Conservation (phyloP, 2,329 filamentous ascomycete genomes). For the Calonectria hongkongensis region DNA sequence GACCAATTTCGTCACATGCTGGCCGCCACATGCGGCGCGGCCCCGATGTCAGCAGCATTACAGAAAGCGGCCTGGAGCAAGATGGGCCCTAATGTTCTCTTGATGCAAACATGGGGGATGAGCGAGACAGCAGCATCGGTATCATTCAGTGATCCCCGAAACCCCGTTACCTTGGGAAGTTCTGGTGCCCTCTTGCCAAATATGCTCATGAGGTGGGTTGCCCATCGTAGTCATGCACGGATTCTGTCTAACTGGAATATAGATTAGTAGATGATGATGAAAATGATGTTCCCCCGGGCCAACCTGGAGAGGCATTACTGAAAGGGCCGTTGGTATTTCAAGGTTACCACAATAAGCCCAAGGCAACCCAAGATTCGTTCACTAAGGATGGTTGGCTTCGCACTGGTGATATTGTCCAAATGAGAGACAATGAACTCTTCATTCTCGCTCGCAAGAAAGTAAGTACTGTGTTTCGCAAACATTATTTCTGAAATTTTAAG, state of each 20-base stretch:
- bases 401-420: slow-evolving; percentile 85
- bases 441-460: slow-evolving; percentile 87
- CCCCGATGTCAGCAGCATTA: slow-evolving; percentile 72
- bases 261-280: slow-evolving; percentile 64
- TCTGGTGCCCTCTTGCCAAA: slow-evolving; percentile 59
- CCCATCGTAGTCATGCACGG: neutral
- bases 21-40: slow-evolving; percentile 71
- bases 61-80: slow-evolving; percentile 71
- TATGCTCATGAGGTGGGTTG: slow-evolving; percentile 51
- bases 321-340: slow-evolving; percentile 82
- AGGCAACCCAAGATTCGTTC: slow-evolving; percentile 78
- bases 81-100: slow-evolving; percentile 62
- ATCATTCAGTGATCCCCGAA: slow-evolving; percentile 65
- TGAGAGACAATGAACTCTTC: slow-evolving; percentile 81
- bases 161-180: slow-evolving; percentile 66
- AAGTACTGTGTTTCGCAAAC: neutral
- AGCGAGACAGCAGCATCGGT: slow-evolving; percentile 72
- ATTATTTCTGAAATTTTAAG: neutral
- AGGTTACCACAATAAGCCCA: slow-evolving; percentile 81
- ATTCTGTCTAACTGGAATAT: neutral
- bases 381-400: slow-evolving; percentile 78
- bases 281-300: slow-evolving; percentile 61
- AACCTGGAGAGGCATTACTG: slow-evolving; percentile 78
- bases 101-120: slow-evolving; percentile 75
- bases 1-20: slow-evolving; percentile 72